Percentiles rank a stretch among this genome's conserved stretches.
phyloP scores from a whole-genome alignment of 164 flowering plant genomes.

The Kalanchoe fedtschenkoi region DNA sequence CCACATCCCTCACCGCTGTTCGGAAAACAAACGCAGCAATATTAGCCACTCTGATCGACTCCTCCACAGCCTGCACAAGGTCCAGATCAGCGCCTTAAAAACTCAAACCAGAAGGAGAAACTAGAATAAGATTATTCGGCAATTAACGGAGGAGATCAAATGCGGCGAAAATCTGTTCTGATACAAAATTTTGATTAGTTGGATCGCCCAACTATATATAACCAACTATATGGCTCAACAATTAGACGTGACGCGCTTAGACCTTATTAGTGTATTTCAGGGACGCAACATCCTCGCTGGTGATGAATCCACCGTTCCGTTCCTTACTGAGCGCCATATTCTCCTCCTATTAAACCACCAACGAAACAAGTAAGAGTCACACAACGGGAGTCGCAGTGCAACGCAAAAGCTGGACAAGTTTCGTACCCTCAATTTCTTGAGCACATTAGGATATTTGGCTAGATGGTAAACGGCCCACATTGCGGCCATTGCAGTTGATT shows the following conservation, averaged over 20 bases:
- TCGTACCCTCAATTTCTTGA: slow-evolving; percentile 30
- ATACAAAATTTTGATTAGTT: too few species aligned
- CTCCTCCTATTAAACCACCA: slow-evolving; percentile 36
- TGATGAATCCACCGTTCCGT: slow-evolving; percentile 24
- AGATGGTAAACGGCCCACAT: slow-evolving; percentile 50
- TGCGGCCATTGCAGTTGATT: slow-evolving; percentile 31
- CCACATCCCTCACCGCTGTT: slow-evolving; percentile 22
- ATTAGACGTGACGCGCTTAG: too few species aligned
- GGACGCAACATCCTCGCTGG: slow-evolving; percentile 25
- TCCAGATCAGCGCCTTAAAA: too few species aligned
- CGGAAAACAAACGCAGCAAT: slow-evolving; percentile 28
- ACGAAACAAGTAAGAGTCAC: too few species aligned
- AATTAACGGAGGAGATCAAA: too few species aligned
- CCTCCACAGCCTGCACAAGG: slow-evolving; percentile 39
- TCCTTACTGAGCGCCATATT: slow-evolving; percentile 18
- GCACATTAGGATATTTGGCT: slow-evolving; percentile 45
- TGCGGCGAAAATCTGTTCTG: too few species aligned
- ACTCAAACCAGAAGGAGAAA: too few species aligned
- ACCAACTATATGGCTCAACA: too few species aligned
- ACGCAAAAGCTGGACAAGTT: not conserved
- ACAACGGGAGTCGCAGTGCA: not conserved
- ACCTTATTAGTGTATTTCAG: slow-evolving; percentile 41
- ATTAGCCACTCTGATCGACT: slow-evolving; percentile 46
- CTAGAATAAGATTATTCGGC: too few species aligned
- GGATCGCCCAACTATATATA: too few species aligned